Evolutionary conservation across 176 grass and related monocot genomes (phyloP).

Genomic region (Typha latifolia): DNA sequence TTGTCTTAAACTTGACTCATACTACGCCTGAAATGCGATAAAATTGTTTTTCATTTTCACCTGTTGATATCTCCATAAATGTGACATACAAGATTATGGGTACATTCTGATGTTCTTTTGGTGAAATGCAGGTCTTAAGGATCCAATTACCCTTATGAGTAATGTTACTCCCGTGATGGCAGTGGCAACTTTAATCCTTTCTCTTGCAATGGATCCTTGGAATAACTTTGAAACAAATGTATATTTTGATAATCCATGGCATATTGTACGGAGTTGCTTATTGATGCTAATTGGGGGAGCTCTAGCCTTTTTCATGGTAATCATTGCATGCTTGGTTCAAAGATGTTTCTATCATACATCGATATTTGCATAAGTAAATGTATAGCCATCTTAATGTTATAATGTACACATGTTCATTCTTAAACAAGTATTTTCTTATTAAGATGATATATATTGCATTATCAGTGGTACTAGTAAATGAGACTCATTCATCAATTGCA

Average conservation of each 20-base stretch:
- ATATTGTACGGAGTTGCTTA: conserved; percentile 64
- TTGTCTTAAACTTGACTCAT: too few species aligned
- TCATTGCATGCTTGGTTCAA: background rate
- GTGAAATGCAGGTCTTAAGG: conserved; percentile 61
- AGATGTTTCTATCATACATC: background rate
- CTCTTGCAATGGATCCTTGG: conserved; percentile 92
- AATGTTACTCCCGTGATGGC: conserved; percentile 94
- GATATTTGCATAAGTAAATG: too few species aligned
- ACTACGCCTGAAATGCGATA: background rate
- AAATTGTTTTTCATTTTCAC: background rate
- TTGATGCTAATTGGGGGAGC: conserved; percentile 87
- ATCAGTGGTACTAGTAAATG: background rate
- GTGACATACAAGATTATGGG: background rate
- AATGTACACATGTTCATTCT: too few species aligned
- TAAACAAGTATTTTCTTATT: too few species aligned
- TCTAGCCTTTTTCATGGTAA: conserved; percentile 99
- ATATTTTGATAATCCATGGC: conserved; percentile 90
- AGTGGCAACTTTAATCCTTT: conserved; percentile 77
- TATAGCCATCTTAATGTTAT: too few species aligned
- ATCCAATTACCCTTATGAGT: conserved; percentile 97
- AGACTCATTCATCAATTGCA: conserved; percentile 26
- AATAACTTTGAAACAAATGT: conserved; percentile 64
- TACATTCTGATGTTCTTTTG: conserved; percentile 18
- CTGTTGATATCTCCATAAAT: background rate
- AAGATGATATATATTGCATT: background rate